Percentiles rank a stretch among this genome's conserved stretches.
Conservation (phyloP, 345 rosid genomes). For the Brassica rapa region DNA sequence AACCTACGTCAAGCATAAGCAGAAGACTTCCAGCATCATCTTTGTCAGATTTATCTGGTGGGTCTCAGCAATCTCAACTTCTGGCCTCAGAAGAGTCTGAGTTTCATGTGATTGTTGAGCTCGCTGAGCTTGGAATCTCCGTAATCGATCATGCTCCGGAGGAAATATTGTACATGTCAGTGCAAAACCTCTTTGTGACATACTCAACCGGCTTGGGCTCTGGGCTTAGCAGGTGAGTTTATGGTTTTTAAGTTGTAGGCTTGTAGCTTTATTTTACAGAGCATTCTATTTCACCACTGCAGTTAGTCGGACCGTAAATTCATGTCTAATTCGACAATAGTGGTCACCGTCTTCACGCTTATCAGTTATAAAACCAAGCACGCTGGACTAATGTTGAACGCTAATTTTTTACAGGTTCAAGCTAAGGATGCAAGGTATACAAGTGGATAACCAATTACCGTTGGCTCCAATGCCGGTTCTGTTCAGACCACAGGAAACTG, state of each 20-base stretch:
- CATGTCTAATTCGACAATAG: neutral
- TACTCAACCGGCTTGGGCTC: constrained; percentile 94
- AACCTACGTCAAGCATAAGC: constrained; percentile 47
- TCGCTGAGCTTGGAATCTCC: constrained; percentile 92
- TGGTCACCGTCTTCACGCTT: neutral
- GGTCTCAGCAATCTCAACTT: constrained; percentile 50
- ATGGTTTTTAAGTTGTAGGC: constrained; percentile 13
- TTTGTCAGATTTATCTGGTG: constrained; percentile 50
- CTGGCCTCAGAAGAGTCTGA: constrained; percentile 54
- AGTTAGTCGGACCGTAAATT: constrained; percentile 17
- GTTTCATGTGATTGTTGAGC: constrained; percentile 86
- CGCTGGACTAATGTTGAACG: constrained; percentile 1
- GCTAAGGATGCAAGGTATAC: constrained; percentile 77
- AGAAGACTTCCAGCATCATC: constrained; percentile 44
- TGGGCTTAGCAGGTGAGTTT: constrained; percentile 76
- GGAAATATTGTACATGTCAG: constrained; percentile 84
- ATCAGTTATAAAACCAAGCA: constrained; percentile 14
- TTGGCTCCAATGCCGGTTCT: constrained; percentile 94
- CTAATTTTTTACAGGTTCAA: constrained; percentile 62
- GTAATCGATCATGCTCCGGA: constrained; percentile 93
- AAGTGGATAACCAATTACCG: constrained; percentile 97
- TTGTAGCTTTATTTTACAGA: neutral
- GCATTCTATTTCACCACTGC: constrained; percentile 9
- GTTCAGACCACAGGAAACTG: constrained; percentile 84
- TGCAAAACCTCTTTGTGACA: constrained; percentile 77